phyloP scores from a whole-genome alignment of 257 asterid species.

The Cinchona pubescens region DNA sequence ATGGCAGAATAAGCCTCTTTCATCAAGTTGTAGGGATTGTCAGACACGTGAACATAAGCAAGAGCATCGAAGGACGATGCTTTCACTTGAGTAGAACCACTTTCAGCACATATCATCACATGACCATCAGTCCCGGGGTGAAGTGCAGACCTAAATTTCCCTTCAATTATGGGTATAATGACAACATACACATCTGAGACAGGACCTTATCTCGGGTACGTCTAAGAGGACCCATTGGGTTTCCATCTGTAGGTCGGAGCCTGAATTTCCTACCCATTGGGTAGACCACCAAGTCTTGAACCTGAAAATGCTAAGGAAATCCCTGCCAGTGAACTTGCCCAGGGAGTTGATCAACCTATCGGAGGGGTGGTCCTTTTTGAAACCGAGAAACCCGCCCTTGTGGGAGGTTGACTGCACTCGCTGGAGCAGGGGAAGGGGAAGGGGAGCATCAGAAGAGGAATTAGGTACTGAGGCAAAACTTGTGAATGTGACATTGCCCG shows the following conservation, averaged over 20 bases:
- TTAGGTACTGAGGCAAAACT: conserved; percentile 43
- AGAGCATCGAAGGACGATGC: conserved; percentile 39
- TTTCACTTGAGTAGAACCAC: conserved; percentile 50
- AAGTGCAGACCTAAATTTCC: conserved; percentile 62
- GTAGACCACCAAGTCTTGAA: conserved; percentile 92
- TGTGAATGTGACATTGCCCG: conserved; percentile 51
- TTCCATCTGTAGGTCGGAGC: conserved; percentile 73
- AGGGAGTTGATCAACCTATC: conserved; percentile 52
- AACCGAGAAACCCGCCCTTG: conserved; percentile 66
- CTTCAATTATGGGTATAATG: conserved; percentile 54
- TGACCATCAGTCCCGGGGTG: conserved; percentile 60
- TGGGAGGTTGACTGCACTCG: conserved; percentile 44
- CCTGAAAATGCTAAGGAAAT: conserved; percentile 73
- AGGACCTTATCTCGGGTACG: conserved; percentile 54
- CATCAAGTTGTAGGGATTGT: conserved; percentile 65
- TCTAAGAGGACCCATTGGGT: conserved; percentile 70
- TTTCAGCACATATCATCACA: conserved; percentile 52
- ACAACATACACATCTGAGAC: too few relatives aligned
- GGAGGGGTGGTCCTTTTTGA: conserved; percentile 37
- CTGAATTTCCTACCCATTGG: conserved; percentile 66
- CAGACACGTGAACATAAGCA: conserved; percentile 61
- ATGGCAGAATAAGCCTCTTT: conserved; percentile 59
- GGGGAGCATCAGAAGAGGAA: conserved; percentile 44
- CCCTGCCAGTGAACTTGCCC: conserved; percentile 53
- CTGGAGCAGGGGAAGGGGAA: conserved; percentile 36